Evolutionary conservation across 345 rosid species (phyloP).

Genomic region (Eucalyptus marginata): DNA sequence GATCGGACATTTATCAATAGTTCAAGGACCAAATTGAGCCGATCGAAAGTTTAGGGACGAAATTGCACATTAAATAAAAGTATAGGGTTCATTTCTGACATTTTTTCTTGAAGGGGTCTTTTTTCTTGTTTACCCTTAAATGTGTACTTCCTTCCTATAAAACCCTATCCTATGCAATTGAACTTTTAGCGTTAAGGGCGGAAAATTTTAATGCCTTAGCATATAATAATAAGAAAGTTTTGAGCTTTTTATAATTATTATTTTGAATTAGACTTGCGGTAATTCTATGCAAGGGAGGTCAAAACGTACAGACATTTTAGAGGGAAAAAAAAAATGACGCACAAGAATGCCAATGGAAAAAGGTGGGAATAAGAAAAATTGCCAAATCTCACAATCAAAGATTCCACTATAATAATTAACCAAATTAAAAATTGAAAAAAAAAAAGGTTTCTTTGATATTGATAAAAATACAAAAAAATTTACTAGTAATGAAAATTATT

Average conservation of each 20-base stretch:
- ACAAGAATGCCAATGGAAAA: neutral
- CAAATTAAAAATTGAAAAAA: neutral
- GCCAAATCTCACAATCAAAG: neutral
- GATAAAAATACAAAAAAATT: neutral
- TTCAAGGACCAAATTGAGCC: too few species aligned
- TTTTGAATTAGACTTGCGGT: neutral
- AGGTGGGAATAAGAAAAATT: neutral
- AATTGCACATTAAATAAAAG: too few species aligned
- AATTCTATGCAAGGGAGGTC: neutral
- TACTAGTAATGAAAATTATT: neutral
- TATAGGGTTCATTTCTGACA: too few species aligned
- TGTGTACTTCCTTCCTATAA: neutral
- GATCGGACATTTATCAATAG: too few species aligned
- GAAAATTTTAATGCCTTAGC: neutral
- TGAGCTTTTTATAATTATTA: neutral
- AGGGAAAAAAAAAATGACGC: neutral
- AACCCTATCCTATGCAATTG: neutral
- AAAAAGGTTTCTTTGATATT: neutral
- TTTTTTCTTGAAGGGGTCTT: neutral
- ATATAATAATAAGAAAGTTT: neutral
- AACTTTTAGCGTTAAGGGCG: neutral
- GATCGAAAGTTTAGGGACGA: too few species aligned
- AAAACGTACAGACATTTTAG: neutral
- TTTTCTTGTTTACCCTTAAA: neutral
- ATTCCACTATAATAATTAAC: neutral